Evolutionary conservation across 2,329 filamentous ascomycete species (phyloP).

Genomic region (Mollisia scopiformis): DNA sequence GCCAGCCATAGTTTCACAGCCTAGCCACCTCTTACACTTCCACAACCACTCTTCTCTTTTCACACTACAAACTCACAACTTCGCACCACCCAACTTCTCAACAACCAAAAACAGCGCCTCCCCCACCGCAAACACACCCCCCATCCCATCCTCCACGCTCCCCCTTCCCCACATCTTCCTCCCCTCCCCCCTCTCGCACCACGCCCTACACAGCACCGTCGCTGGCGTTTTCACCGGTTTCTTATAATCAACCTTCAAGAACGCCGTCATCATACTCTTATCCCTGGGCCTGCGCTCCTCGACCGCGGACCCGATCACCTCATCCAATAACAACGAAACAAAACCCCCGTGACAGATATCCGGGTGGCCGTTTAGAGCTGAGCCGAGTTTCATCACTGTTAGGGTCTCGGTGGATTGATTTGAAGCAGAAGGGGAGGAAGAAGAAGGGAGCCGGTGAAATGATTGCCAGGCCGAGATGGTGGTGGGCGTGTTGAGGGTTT

Average conservation of each 20-base stretch:
- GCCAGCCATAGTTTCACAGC: neutral
- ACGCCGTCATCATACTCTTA: conserved; percentile 45
- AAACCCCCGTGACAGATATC: conserved; percentile 63
- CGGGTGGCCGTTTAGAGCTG: conserved; percentile 57
- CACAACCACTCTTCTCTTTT: neutral
- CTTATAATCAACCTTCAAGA: conserved; percentile 58
- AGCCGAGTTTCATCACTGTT: conserved; percentile 43
- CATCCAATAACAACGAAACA: conserved; percentile 59
- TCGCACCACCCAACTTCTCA: neutral
- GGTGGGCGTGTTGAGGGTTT: conserved; percentile 21
- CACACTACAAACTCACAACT: neutral
- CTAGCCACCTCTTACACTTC: neutral
- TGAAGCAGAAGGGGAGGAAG: neutral
- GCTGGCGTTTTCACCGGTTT: conserved; percentile 54
- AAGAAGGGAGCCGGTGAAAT: conserved; percentile 17
- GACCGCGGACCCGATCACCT: conserved; percentile 44
- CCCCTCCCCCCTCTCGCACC: conserved; percentile 49
- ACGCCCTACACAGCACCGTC: conserved; percentile 49
- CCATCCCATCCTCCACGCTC: conserved; percentile 51
- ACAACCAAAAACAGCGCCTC: conserved; percentile 51
- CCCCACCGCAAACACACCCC: conserved; percentile 50
- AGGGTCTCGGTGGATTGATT: conserved; percentile 17
- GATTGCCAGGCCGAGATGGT: conserved; percentile 28
- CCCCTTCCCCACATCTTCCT: conserved; percentile 56
- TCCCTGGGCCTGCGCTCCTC: conserved; percentile 13